A percentile compares a stretch with the other conserved stretches of the same genome.
phyloP scores from a whole-genome alignment of 2,329 filamentous ascomycete species.

The Cryoendolithus antarcticus region DNA sequence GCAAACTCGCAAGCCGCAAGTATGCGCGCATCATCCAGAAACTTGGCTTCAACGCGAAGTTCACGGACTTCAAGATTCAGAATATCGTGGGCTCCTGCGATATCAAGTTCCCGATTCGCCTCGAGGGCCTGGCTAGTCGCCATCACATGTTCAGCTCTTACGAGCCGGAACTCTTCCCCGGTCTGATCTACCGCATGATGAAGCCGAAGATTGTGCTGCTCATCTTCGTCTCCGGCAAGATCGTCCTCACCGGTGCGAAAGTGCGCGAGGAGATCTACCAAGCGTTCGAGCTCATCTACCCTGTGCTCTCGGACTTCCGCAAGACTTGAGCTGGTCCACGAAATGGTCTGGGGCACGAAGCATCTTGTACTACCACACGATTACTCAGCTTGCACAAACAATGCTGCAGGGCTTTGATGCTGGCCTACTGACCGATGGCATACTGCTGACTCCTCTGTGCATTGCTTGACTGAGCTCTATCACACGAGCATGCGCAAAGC shows the following conservation, averaged over 20 bases:
- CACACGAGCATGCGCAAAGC: constrained; percentile 3
- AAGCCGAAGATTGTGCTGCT: constrained; percentile 97
- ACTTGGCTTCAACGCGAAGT: constrained; percentile 98
- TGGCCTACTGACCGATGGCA: constrained; percentile 11
- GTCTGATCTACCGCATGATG: constrained; percentile 99
- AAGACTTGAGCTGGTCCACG: constrained; percentile 14
- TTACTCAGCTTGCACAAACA: constrained; percentile 19
- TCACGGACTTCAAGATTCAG: constrained; percentile 99
- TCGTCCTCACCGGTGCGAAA: constrained; percentile 93
- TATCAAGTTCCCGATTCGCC: constrained; percentile 97
- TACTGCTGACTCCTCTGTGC: neutral
- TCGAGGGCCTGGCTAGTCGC: constrained; percentile 88
- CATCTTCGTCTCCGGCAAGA: constrained; percentile 97
- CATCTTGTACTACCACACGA: constrained; percentile 9
- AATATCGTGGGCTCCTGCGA: constrained; percentile 98
- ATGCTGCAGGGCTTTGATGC: constrained; percentile 15
- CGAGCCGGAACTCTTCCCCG: constrained; percentile 95
- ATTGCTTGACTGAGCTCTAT: constrained; percentile 1
- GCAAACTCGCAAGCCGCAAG: constrained; percentile 90
- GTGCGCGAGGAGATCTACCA: constrained; percentile 97
- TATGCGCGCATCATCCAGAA: constrained; percentile 99
- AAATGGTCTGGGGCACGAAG: constrained; percentile 4
- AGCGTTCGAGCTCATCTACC: constrained; percentile 94
- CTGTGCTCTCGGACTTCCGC: constrained; percentile 56
- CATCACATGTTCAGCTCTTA: constrained; percentile 99